Evolutionary conservation across 129 eudicot species (phyloP), one percentile per base, ranked within the genome.

Genomic region (Logfia minima): DNA sequence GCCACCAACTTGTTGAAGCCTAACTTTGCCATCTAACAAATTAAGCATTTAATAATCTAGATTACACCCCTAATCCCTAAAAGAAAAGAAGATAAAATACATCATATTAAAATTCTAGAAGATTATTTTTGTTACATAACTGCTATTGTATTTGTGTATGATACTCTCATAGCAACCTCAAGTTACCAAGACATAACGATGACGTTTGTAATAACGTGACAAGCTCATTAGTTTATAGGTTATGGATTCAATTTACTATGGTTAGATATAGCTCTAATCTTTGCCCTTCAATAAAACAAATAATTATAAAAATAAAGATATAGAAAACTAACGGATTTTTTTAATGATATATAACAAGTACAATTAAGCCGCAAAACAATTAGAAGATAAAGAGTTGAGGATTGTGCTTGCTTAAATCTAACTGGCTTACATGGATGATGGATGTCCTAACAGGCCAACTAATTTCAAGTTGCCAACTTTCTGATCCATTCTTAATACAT

Each of bases 1-100:
- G 73, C 14, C 22, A 53, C 73, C 73, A 39, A 68, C 11, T 68
- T 68, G 56, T 41, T n/a, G 19, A 9, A 68, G 32, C 58, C n/a
- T 13, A 22, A n/a, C 19, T 4, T 26, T 29, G 37, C 22, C 41
- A 67, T 67, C 53, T 39, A 22, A 41, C 21, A n/a, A 41, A 21
- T 34, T 68, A 16, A 31, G 6, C 68, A 16, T 22, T 8, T 14
- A 17, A 28, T 29, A 11, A 11, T 64, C 29, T 39, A 39, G 0
- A 39, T 8, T 39, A 39, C 48, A 39, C 8, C 48, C 48, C 3
- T 39, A 8, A 39, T 9, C 19, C 19, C 28, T 1, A 11, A 19
- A 4, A 62, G 13, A 4, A 24, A 59, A 59, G 24, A 5, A n/a
- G 11, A 8, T 3, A n/a, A 59, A 59, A 8, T 59, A 21, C 23